Conservation (phyloP, 2,329 filamentous ascomycete genomes). For the Zymoseptoria tritici region DNA sequence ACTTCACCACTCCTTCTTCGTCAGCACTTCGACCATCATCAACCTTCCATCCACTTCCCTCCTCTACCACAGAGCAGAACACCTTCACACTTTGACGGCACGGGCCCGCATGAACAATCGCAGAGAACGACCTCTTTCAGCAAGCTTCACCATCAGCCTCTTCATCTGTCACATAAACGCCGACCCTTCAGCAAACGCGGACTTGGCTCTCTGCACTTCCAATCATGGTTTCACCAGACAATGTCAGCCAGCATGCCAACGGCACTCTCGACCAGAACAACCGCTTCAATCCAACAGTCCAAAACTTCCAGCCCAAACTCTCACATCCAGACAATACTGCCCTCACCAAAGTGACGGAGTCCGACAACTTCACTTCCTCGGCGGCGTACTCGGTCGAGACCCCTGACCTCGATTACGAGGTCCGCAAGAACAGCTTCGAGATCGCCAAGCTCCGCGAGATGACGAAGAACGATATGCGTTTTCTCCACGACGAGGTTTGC, state of each 20-base stretch:
- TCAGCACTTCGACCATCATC: background rate
- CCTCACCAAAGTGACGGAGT: background rate
- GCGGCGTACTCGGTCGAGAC: background rate
- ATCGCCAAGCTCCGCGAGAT: constrained; percentile 5
- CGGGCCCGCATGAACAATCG: background rate
- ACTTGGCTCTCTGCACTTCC: background rate
- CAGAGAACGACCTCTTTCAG: background rate
- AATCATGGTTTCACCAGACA: background rate
- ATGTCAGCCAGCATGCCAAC: background rate
- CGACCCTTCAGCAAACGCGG: background rate
- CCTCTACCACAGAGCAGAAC: background rate
- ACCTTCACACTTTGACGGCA: background rate
- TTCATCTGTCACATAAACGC: background rate
- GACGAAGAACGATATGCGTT: constrained; percentile 7
- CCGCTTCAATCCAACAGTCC: background rate
- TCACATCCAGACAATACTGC: background rate
- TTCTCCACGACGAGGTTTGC: constrained; percentile 7
- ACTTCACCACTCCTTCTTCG: background rate
- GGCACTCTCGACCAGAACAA: background rate
- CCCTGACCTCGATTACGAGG: background rate
- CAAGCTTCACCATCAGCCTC: background rate
- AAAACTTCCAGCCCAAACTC: background rate
- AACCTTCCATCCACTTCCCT: background rate
- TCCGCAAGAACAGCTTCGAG: background rate
- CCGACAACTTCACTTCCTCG: background rate